These are phyloP conservation scores for Diaporthe caulivora DNA, from an alignment of 2,329 filamentous ascomycete species.

Conservation along the genomic window DNA sequence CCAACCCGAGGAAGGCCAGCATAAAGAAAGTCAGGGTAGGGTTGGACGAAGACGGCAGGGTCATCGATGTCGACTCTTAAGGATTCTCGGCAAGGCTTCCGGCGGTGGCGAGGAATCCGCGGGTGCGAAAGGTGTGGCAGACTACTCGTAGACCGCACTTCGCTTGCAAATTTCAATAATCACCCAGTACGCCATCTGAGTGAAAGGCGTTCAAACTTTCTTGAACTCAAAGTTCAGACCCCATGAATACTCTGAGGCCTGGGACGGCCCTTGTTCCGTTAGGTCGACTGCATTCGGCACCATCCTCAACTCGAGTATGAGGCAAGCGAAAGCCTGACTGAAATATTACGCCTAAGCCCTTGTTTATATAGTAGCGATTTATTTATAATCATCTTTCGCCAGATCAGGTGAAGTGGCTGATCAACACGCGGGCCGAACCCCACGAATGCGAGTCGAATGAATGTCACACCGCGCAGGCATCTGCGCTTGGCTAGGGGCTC, in stretches of 20 bases:
- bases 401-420: not conserved
- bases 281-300: not conserved
- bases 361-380: not conserved
- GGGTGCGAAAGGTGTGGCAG: not conserved
- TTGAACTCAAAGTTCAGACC: not conserved
- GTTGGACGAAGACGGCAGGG: slow-evolving; percentile 36
- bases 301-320: not conserved
- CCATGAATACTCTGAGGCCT: not conserved
- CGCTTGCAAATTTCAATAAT: not conserved
- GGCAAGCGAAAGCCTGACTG: not conserved
- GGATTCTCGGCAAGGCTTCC: not conserved
- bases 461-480: not conserved
- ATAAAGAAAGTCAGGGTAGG: slow-evolving; percentile 37
- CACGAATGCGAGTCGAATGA: not conserved
- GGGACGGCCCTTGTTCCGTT: slow-evolving; percentile 7
- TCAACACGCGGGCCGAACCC: not conserved
- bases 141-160: not conserved
- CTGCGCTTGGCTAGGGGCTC: not conserved
- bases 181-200: not conserved
- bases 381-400: not conserved
- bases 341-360: not conserved
- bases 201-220: not conserved
- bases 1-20: slow-evolving; percentile 35
- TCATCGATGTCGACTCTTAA: slow-evolving; percentile 34
- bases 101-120: not conserved